phyloP scores from a whole-genome alignment of 345 rosid genomes.

The Brassica napus region Da-Ae NC_063447.1:17537001-17537500 shows the following conservation, averaged over 20 bases:
- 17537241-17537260: slow-evolving; percentile 29
- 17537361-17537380: slow-evolving; percentile 75
- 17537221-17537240: slow-evolving; percentile 13
- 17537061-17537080: slow-evolving; percentile 27
- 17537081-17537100: slow-evolving; percentile 30
- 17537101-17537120: slow-evolving; percentile 33
- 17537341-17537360: slow-evolving; percentile 66
- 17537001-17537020: slow-evolving; percentile 23
- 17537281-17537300: slow-evolving; percentile 84
- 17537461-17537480: slow-evolving; percentile 82
- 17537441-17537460: slow-evolving; percentile 71
- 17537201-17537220: slow-evolving; percentile 4
- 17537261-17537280: slow-evolving; percentile 40
- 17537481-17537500: slow-evolving; percentile 63
- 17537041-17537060: slow-evolving; percentile 35
- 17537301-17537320: slow-evolving; percentile 73
- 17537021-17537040: slow-evolving; percentile 27
- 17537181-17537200: slow-evolving; percentile 3
- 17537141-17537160: slow-evolving; percentile 25
- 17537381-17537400: slow-evolving; percentile 82
- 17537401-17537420: slow-evolving; percentile 68
- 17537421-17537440: slow-evolving; percentile 61
- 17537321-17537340: slow-evolving; percentile 73
- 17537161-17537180: slow-evolving; percentile 10
- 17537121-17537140: slow-evolving; percentile 31